Percentiles rank a stretch among this genome's conserved stretches.
phyloP scores from a whole-genome alignment of 345 rosid genomes.

The Gossypium raimondii region DNA sequence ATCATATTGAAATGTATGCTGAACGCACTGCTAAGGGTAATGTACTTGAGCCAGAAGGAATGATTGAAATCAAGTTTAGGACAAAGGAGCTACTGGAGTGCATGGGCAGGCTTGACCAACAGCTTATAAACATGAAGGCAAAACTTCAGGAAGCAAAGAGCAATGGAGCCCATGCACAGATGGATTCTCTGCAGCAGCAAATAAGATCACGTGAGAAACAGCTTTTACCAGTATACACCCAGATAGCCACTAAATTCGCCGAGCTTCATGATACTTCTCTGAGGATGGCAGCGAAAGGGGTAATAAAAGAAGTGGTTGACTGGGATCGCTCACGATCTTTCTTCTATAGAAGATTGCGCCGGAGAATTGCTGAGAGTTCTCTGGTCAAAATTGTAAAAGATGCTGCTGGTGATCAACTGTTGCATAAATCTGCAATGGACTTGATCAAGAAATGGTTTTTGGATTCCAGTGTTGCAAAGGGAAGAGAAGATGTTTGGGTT shows the following conservation, averaged over 20 bases:
- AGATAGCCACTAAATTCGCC: constrained; percentile 89
- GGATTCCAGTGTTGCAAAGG: constrained; percentile 49
- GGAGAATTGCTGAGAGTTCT: constrained; percentile 76
- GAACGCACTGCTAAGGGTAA: constrained; percentile 90
- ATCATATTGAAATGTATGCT: constrained; percentile 97
- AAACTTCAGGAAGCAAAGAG: constrained; percentile 68
- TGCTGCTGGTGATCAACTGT: constrained; percentile 64
- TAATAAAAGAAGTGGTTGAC: constrained; percentile 83
- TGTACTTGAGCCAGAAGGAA: constrained; percentile 99
- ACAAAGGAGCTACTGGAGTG: constrained; percentile 88
- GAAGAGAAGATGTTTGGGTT: constrained; percentile 62
- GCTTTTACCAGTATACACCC: constrained; percentile 84
- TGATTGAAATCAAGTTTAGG: constrained; percentile 92
- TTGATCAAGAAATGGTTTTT: constrained; percentile 79
- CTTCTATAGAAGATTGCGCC: constrained; percentile 63
- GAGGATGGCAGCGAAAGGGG: constrained; percentile 96
- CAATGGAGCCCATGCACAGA: constrained; percentile 31
- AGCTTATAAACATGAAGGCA: constrained; percentile 57
- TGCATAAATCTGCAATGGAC: constrained; percentile 56
- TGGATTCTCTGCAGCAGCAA: constrained; percentile 63
- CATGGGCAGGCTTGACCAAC: constrained; percentile 93
- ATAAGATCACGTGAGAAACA: constrained; percentile 74
- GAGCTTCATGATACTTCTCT: constrained; percentile 91
- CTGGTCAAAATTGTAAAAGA: constrained; percentile 54
- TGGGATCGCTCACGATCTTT: constrained; percentile 66